Evolutionary conservation across 768 basidiomycete species (phyloP).

Genomic region (Steccherinum ochraceum): DNA sequence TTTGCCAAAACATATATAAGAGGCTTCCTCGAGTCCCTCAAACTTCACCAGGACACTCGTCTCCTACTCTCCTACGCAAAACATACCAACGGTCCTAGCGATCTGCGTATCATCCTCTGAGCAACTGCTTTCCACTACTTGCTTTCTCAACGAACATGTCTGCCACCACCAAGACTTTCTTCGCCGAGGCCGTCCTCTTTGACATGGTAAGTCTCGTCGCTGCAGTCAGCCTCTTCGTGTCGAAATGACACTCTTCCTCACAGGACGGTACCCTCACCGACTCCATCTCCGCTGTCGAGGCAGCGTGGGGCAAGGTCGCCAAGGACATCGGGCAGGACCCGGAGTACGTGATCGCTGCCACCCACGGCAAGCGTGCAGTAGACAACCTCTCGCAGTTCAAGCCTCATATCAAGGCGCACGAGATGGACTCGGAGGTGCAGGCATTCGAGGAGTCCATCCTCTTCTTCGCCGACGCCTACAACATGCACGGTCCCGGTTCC

Average conservation of each 20-base stretch:
- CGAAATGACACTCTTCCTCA: constrained; percentile 12
- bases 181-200: constrained; percentile 55
- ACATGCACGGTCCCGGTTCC: constrained; percentile 35
- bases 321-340: constrained; percentile 64
- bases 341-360: constrained; percentile 60
- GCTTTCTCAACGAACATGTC: constrained; percentile 15
- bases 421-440: constrained; percentile 54
- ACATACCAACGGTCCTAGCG: background rate
- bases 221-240: constrained; percentile 10
- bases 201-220: constrained; percentile 47
- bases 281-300: constrained; percentile 68
- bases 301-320: constrained; percentile 71
- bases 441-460: constrained; percentile 62
- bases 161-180: constrained; percentile 29
- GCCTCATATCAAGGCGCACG: constrained; percentile 45
- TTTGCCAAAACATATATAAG: constrained; percentile 1
- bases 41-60: background rate
- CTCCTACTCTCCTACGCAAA: background rate
- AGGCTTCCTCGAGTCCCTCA: background rate
- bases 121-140: too few species aligned
- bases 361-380: constrained; percentile 74
- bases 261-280: constrained; percentile 71
- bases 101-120: too few species aligned
- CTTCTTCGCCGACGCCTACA: constrained; percentile 57
- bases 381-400: constrained; percentile 66